These are phyloP conservation scores for Bathelium albidoporum DNA, from an alignment of 495 filamentous ascomycete genomes.

Conservation along the genomic window DNA sequence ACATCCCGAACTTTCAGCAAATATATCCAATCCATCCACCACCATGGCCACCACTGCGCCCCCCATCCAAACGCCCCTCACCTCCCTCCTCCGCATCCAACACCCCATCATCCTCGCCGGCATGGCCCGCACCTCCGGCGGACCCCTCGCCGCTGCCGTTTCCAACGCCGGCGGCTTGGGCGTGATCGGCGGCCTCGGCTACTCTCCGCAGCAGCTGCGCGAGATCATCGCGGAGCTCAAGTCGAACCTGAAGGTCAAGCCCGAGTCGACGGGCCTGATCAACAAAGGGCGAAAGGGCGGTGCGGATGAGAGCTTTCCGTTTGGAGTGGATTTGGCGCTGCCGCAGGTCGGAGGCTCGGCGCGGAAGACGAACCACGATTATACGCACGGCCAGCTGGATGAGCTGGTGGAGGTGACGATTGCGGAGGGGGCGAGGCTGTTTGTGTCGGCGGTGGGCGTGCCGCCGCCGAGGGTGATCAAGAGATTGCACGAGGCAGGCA, in stretches of 20 bases:
- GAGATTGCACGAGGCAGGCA: slow-evolving; percentile 59
- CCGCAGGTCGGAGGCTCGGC: slow-evolving; percentile 72
- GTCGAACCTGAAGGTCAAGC: slow-evolving; percentile 38
- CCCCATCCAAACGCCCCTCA: slow-evolving; percentile 63
- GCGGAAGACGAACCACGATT: slow-evolving; percentile 83
- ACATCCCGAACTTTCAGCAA: no score
- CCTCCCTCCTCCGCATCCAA: slow-evolving; percentile 59
- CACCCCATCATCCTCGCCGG: slow-evolving; percentile 81
- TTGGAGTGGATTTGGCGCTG: slow-evolving; percentile 80
- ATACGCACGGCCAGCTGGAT: slow-evolving; percentile 73
- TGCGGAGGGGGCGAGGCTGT: slow-evolving; percentile 63
- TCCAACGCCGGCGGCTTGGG: slow-evolving; percentile 82
- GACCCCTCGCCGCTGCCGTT: slow-evolving; percentile 71
- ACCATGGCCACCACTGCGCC: slow-evolving; percentile 9
- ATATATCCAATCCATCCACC: neutral
- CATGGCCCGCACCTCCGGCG: slow-evolving; percentile 75
- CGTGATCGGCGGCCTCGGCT: slow-evolving; percentile 74
- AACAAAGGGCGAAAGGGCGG: neutral
- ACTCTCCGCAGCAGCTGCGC: slow-evolving; percentile 69
- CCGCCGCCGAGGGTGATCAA: slow-evolving; percentile 60
- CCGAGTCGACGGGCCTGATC: neutral
- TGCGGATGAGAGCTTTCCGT: slow-evolving; percentile 52
- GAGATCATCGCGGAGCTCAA: slow-evolving; percentile 78
- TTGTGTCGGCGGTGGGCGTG: slow-evolving; percentile 75
- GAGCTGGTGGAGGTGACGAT: slow-evolving; percentile 74